phyloP scores from a whole-genome alignment of 1,139 yeast genomes.

The Debaryomyces sp. region DNA sequence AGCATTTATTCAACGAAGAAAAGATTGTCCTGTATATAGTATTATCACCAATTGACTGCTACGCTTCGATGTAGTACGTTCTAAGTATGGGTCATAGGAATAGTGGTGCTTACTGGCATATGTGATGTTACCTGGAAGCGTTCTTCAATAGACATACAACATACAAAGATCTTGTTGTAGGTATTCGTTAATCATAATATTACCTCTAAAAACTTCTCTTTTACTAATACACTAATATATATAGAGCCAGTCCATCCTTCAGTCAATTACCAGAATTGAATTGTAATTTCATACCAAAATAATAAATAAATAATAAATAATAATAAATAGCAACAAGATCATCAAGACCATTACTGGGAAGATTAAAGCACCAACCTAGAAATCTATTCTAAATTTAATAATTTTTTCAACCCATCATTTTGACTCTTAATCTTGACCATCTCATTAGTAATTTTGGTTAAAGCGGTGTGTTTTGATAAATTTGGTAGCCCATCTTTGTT shows the following conservation, averaged over 20 bases:
- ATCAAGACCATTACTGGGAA: background rate
- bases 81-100: too few relatives aligned
- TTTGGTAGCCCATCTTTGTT: slow-evolving; percentile 53
- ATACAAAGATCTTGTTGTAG: background rate
- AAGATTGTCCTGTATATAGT: background rate
- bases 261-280: slow-evolving; percentile 5
- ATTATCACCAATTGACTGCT: background rate
- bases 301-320: background rate
- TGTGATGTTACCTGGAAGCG: too few relatives aligned
- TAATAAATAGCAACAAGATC: background rate
- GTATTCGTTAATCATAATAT: slow-evolving; percentile 7
- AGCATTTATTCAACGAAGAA: slow-evolving; percentile 1
- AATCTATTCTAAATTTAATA: slow-evolving; percentile 14
- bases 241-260: background rate
- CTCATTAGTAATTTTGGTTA: slow-evolving; percentile 45
- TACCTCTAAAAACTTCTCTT: background rate
- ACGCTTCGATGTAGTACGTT: too few relatives aligned
- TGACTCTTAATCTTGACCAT: slow-evolving; percentile 36
- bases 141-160: too few relatives aligned
- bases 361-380: background rate
- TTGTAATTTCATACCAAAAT: background rate
- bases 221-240: slow-evolving; percentile 3
- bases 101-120: too few relatives aligned
- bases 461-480: slow-evolving; percentile 49
- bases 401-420: slow-evolving; percentile 35